These are phyloP conservation scores for Melastoma malabathricum DNA, from an alignment of 345 rosid genomes.

Conservation along the genomic window DNA sequence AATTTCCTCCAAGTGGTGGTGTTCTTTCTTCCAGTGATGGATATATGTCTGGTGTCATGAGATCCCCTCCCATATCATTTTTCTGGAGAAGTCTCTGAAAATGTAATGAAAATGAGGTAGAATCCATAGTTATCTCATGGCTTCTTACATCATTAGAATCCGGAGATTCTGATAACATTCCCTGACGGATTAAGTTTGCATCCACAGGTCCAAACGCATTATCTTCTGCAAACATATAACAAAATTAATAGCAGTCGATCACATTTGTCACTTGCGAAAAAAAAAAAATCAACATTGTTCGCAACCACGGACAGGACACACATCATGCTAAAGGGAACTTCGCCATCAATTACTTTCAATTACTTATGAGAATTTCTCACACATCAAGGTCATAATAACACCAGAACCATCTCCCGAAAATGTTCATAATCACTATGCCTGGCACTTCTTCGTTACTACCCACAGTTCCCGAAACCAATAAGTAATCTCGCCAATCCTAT, in stretches of 20 bases:
- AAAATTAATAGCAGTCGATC: background rate
- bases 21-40: slow-evolving; percentile 42
- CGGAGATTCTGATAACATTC: slow-evolving; percentile 50
- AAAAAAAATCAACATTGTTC: background rate
- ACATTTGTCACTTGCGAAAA: too few relatives aligned
- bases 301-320: background rate
- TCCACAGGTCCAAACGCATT: slow-evolving; percentile 86
- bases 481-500: too few relatives aligned
- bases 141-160: slow-evolving; percentile 45
- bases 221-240: slow-evolving; percentile 16
- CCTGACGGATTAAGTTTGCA: slow-evolving; percentile 58
- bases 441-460: too few relatives aligned
- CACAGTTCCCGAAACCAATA: too few relatives aligned
- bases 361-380: too few relatives aligned
- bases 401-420: too few relatives aligned
- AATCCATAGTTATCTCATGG: slow-evolving; percentile 85
- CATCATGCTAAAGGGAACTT: too few relatives aligned
- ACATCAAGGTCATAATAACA: too few relatives aligned
- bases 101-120: slow-evolving; percentile 87
- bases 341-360: too few relatives aligned
- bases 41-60: slow-evolving; percentile 31
- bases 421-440: too few relatives aligned
- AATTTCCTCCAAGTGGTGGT: slow-evolving; percentile 31
- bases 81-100: slow-evolving; percentile 51
- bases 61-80: slow-evolving; percentile 50